Evolutionary conservation across 1,284 basidiomycete genomes (phyloP), one percentile per base, ranked within the genome.

Genomic region (Mycena sp.): DNA sequence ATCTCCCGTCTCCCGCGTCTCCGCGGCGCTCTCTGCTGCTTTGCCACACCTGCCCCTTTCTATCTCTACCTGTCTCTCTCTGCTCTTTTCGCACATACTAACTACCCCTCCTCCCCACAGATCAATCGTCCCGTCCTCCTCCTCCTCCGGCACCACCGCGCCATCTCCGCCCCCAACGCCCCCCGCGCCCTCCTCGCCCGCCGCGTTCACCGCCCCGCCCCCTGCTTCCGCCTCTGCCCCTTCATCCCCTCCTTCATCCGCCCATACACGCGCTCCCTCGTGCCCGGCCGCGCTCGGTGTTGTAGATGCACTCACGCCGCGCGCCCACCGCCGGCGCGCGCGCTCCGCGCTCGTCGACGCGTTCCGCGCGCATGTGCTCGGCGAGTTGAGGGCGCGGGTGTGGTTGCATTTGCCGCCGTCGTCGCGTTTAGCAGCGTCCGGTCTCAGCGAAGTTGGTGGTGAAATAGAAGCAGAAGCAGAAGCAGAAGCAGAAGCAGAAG

Each of bases 291-390:
- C n/a, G n/a, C n/a, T n/a, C n/a, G n/a, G n/a, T n/a, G n/a, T 53
- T 70, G 59, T 76, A n/a, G n/a, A 54, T 65, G 75, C 56, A 41
- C 73, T 74, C n/a, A 70, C 71, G 12, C 70, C 81, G n/a, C 76
- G 79, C 25, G 70, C 72, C 35, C 83, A 92, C 59, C 86, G 92
- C 29, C 81, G 85, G 52, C 84, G 85, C 60, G 93, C 93, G 3
- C 89, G 93, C 32, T 90, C 92, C 10, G 78, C 85, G 3, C 83
- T 95, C 12, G n/a, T n/a, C n/a, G 85, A 95, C 71, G 83, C 87
- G 3, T 94, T 89, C 73, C 84, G 92, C 19, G 83, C 83, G 19
- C 85, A 88, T 72, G 86, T 94, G 28, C 72, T 93, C 25, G 78
- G 85, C 28, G 82, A 83, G 63, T 77, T 86, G 3, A 62, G 71